Evolutionary conservation across 768 basidiomycete species (phyloP).

Genomic region (Trichaptum fuscoviolaceum): DNA sequence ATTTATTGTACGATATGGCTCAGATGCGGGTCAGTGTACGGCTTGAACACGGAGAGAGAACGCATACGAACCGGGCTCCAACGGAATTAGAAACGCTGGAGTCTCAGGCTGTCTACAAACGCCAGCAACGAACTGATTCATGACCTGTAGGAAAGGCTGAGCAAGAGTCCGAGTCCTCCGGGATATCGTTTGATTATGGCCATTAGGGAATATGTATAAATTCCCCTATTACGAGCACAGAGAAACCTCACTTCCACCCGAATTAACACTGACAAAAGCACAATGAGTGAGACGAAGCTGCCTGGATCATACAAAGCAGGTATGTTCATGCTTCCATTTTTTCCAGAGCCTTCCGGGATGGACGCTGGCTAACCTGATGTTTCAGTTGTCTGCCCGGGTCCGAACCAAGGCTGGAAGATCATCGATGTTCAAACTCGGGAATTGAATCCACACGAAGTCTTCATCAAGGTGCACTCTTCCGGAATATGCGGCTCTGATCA

Average conservation of each 20-base stretch:
- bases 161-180: too few relatives aligned
- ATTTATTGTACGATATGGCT: not conserved
- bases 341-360: not conserved
- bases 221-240: too few relatives aligned
- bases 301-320: not conserved
- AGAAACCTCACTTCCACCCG: too few relatives aligned
- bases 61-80: not conserved
- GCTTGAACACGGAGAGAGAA: not conserved
- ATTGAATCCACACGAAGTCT: constrained; percentile 13
- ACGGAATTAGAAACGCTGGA: not conserved
- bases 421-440: constrained; percentile 5
- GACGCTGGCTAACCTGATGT: not conserved
- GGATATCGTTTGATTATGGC: too few relatives aligned
- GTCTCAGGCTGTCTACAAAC: too few relatives aligned
- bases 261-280: not conserved
- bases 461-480: constrained; percentile 23
- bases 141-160: too few relatives aligned
- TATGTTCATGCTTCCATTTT: not conserved
- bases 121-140: too few relatives aligned
- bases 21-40: not conserved
- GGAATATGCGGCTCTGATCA: constrained; percentile 22
- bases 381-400: constrained; percentile 4
- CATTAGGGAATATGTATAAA: too few relatives aligned
- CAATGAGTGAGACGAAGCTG: not conserved
- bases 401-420: constrained; percentile 7